Base-by-base conservation (phyloP, 2,329 filamentous ascomycete genomes). In the Claviceps pusilla region DNA sequence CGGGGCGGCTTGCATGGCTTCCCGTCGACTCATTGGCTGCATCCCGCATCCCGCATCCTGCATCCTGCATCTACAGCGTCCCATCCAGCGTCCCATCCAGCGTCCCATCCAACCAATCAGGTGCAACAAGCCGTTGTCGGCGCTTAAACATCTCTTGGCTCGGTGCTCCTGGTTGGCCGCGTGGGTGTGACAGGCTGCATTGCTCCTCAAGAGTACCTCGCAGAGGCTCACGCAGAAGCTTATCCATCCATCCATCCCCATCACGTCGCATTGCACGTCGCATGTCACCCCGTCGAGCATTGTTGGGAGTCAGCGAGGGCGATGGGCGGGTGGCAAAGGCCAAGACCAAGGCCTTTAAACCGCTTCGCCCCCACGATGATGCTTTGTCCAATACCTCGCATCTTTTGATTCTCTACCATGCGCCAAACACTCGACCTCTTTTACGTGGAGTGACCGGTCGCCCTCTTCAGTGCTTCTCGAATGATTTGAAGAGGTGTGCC, bases 131-230 rank as follows among this genome's bases (percentile, higher is more conserved):
- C 55, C 57, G 58, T 62, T 60, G 58, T 57, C 61, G 64, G 66
- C 66, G 66, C 66, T 68, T 68, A 68, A 58, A 60, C 56, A 50
- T 55, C 52, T 58, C 57, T 50, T 51, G 55, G 50, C 37, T 51
- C 43, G 39, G 51, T 33, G 50, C 53, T 54, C 60, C 51, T 60
- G 46, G 68, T 68, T 68, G 65, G 65, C 55, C 52, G 33, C 48
- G 53, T 47, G 47, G 33, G 50, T 50, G 54, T 54, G 56, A 56
- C 49, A 45, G 47, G 29, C 37, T 49, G 55, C 53, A 51, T 55
- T 42, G 31, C 49, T 41, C 16, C 39, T 41, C 37, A 39, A 39
- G 10, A 39, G 11, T 39, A 19, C 31, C 35, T 10, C 35, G 9
- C 35, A 37, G 35, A 37, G 11, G 10, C 35, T 9, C 35, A 37